These are phyloP conservation scores for Torulaspora pretoriensis DNA, from an alignment of 1,139 yeast species.

Conservation along the genomic window DNA sequence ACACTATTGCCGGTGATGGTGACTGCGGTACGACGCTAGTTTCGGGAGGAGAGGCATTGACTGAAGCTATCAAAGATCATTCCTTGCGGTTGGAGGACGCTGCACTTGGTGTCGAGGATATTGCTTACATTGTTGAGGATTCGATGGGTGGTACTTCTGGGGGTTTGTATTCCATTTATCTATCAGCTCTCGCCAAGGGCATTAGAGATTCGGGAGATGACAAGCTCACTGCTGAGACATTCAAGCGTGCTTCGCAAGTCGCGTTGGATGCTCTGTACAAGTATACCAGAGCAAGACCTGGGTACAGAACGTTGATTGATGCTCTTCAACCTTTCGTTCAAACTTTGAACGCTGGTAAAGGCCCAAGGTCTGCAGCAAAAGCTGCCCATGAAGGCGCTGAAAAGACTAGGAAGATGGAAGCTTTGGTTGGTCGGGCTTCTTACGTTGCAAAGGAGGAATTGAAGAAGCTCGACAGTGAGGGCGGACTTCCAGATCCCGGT, in stretches of 20 bases:
- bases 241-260: constrained; percentile 24
- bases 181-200: constrained; percentile 43
- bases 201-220: constrained; percentile 31
- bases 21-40: constrained; percentile 50
- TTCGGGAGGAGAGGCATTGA: constrained; percentile 43
- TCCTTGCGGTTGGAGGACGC: constrained; percentile 33
- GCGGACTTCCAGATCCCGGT: constrained; percentile 50
- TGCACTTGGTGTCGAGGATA: constrained; percentile 32
- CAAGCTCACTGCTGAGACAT: constrained; percentile 31
- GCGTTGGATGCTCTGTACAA: constrained; percentile 40
- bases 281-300: constrained; percentile 48
- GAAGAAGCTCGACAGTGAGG: constrained; percentile 26
- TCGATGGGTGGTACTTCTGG: constrained; percentile 57
- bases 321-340: constrained; percentile 48
- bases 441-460: constrained; percentile 38
- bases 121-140: constrained; percentile 42
- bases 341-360: constrained; percentile 33
- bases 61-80: constrained; percentile 36
- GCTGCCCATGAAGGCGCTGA: constrained; percentile 43
- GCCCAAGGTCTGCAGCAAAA: constrained; percentile 36
- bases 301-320: constrained; percentile 53
- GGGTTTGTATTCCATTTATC: constrained; percentile 46
- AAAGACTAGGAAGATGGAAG: constrained; percentile 41
- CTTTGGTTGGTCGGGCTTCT: constrained; percentile 48
- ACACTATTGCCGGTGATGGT: constrained; percentile 51